Evolutionary conservation across 257 asterid species (phyloP).

Genomic region (Hygrophila difformis): DNA sequence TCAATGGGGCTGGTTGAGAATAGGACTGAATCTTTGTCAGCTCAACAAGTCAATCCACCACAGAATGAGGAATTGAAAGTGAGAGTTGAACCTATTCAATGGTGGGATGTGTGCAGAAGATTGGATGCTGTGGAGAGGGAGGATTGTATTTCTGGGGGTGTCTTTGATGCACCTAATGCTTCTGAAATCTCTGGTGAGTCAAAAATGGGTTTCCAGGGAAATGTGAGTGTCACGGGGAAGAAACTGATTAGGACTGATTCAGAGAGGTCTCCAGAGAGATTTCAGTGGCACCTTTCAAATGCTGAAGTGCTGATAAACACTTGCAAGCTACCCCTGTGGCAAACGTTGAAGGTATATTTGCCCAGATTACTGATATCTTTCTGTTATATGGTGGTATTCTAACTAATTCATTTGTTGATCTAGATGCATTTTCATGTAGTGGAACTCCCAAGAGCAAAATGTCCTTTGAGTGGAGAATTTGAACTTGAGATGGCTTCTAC

Average conservation of each 20-base stretch:
- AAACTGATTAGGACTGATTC: slow-evolving; percentile 23
- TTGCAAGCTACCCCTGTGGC: slow-evolving; percentile 53
- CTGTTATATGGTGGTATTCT: not conserved
- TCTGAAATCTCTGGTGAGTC: slow-evolving; percentile 28
- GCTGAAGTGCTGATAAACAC: slow-evolving; percentile 63
- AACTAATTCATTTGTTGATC: slow-evolving; percentile 17
- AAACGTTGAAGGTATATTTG: slow-evolving; percentile 39
- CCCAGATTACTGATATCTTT: not conserved
- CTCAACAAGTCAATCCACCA: slow-evolving; percentile 28
- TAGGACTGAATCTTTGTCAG: slow-evolving; percentile 26
- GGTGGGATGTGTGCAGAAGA: slow-evolving; percentile 89
- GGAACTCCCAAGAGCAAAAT: slow-evolving; percentile 33
- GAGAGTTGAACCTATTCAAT: slow-evolving; percentile 53
- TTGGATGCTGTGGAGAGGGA: slow-evolving; percentile 55
- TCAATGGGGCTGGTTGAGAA: slow-evolving; percentile 28
- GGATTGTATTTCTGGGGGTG: slow-evolving; percentile 40
- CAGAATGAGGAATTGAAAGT: slow-evolving; percentile 53
- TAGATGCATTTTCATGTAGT: slow-evolving; percentile 46
- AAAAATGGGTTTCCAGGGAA: slow-evolving; percentile 22
- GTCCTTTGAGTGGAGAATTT: slow-evolving; percentile 36
- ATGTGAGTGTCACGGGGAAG: slow-evolving; percentile 19
- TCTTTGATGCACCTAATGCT: slow-evolving; percentile 29
- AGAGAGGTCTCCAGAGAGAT: slow-evolving; percentile 30
- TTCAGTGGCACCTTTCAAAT: slow-evolving; percentile 45
- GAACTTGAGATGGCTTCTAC: slow-evolving; percentile 49